Conservation (phyloP, 2,329 filamentous ascomycete genomes). For the Pyrenophora tritici-repentis region DNA sequence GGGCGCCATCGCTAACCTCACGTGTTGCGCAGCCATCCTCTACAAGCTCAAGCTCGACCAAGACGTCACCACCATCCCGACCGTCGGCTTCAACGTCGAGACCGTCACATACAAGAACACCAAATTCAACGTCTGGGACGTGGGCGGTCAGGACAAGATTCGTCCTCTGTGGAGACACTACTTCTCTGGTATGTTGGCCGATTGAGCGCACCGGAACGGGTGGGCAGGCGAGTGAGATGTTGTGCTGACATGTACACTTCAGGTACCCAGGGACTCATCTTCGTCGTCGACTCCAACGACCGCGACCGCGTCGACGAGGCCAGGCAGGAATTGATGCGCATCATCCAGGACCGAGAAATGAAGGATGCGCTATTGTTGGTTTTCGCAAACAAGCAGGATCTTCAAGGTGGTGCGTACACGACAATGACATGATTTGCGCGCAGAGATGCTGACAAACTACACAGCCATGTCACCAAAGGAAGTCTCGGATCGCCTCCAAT, state of each 20-base stretch:
- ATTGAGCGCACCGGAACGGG: slow-evolving; percentile 28
- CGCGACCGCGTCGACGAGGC: slow-evolving; percentile 97
- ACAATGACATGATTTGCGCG: too few relatives aligned
- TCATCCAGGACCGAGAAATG: slow-evolving; percentile 99
- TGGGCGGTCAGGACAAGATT: slow-evolving; percentile 99
- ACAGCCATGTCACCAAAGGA: slow-evolving; percentile 57
- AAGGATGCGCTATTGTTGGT: slow-evolving; percentile 95
- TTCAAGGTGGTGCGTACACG: slow-evolving; percentile 73
- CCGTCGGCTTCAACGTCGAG: slow-evolving; percentile 99
- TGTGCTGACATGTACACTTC: slow-evolving; percentile 14
- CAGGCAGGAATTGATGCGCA: slow-evolving; percentile 93
- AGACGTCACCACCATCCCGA: slow-evolving; percentile 98
- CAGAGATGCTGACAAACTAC: slow-evolving; percentile 9
- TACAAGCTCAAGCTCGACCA: slow-evolving; percentile 99
- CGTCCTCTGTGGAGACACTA: slow-evolving; percentile 99
- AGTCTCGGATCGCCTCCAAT: slow-evolving; percentile 54
- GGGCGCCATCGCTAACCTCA: slow-evolving; percentile 19
- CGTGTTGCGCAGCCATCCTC: slow-evolving; percentile 69
- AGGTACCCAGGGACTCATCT: slow-evolving; percentile 98
- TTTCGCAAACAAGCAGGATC: slow-evolving; percentile 99
- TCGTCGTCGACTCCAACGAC: slow-evolving; percentile 99
- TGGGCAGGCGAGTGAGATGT: slow-evolving; percentile 33
- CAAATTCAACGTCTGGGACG: slow-evolving; percentile 99
- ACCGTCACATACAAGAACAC: slow-evolving; percentile 99
- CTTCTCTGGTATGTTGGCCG: slow-evolving; percentile 73